Percentiles rank a stretch among this genome's conserved stretches.
Evolutionary conservation across 768 basidiomycete species (phyloP).

Genomic region (Multifurca ochricompacta): DNA sequence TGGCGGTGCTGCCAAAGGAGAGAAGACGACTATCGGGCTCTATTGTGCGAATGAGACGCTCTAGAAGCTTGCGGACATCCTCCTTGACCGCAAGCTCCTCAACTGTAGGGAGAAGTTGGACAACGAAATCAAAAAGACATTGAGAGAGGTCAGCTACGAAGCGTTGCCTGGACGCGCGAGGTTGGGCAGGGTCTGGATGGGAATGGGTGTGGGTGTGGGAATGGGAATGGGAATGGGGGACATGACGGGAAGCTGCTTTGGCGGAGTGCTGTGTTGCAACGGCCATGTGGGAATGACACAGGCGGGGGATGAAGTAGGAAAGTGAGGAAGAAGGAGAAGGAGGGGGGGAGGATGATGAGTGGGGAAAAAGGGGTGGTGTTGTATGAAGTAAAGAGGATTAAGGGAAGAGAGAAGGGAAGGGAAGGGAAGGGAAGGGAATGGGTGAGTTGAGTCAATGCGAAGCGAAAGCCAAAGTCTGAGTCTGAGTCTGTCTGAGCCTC

Average conservation of each 20-base stretch:
- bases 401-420: too few species aligned
- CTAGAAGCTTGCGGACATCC: constrained; percentile 89
- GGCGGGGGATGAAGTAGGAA: not conserved
- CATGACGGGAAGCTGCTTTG: constrained; percentile 10
- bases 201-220: too few species aligned
- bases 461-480: not conserved
- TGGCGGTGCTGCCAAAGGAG: constrained; percentile 95
- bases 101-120: constrained; percentile 81
- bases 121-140: constrained; percentile 88
- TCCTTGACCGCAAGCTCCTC: constrained; percentile 94
- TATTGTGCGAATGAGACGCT: constrained; percentile 91
- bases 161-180: constrained; percentile 43
- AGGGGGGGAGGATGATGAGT: not conserved
- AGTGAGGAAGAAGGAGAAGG: not conserved
- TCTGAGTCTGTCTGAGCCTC: too few species aligned
- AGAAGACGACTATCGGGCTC: constrained; percentile 85
- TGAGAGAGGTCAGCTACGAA: constrained; percentile 79
- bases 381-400: not conserved
- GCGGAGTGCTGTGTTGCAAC: constrained; percentile 14
- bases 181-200: constrained; percentile 10
- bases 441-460: not conserved
- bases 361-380: not conserved
- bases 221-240: constrained; percentile 8
- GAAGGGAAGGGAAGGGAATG: not conserved
- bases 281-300: constrained; percentile 8